Conservation (phyloP, 2,329 filamentous ascomycete species). For the Zasmidium cellare region DNA sequence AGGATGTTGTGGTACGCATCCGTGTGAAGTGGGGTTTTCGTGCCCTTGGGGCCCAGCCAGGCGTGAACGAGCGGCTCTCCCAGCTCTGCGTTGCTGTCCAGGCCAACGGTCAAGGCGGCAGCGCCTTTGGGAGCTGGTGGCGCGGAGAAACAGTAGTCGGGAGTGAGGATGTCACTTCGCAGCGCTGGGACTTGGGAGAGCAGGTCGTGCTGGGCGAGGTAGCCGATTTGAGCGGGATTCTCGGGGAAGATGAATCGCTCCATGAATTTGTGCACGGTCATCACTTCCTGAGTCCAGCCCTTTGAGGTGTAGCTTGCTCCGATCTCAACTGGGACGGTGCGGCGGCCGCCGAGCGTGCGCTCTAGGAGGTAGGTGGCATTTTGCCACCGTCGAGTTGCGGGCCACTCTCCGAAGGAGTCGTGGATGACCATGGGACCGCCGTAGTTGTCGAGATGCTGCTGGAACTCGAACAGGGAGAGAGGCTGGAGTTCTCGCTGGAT, state of each 20-base stretch:
- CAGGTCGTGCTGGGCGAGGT: conserved; percentile 89
- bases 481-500: conserved; percentile 13
- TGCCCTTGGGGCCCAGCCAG: conserved; percentile 87
- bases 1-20: conserved; percentile 94
- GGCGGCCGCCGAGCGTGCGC: conserved; percentile 71
- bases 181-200: conserved; percentile 78
- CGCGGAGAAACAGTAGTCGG: conserved; percentile 79
- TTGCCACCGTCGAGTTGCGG: conserved; percentile 74
- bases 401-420: conserved; percentile 69
- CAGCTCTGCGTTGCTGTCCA: conserved; percentile 27
- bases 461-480: conserved; percentile 29
- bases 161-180: conserved; percentile 72
- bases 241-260: conserved; percentile 55
- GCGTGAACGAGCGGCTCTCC: conserved; percentile 74
- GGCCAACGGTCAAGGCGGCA: conserved; percentile 22
- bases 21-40: conserved; percentile 89
- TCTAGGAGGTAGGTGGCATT: conserved; percentile 72
- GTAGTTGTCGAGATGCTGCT: conserved; percentile 27
- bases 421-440: conserved; percentile 67
- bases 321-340: conserved; percentile 67
- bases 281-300: conserved; percentile 85
- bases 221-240: conserved; percentile 55
- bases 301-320: conserved; percentile 82
- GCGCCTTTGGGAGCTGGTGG: conserved; percentile 55
- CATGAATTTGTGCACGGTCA: conserved; percentile 73